Conservation (phyloP, 495 filamentous ascomycete genomes). For the Filosporella fistucella region DNA sequence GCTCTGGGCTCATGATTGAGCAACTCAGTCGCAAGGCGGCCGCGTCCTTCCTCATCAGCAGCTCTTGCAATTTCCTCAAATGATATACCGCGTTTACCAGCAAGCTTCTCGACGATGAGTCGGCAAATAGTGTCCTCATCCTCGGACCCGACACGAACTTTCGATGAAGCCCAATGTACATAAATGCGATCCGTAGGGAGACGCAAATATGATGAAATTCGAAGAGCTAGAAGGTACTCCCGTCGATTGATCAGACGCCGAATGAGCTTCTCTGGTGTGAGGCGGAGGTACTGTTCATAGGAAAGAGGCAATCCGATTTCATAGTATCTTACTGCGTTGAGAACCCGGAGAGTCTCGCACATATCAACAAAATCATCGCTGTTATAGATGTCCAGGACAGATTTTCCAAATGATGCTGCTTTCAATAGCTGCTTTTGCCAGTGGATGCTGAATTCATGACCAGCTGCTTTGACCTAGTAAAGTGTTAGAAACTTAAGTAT, state of each 20-base stretch:
- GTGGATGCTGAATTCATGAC: slow-evolving; percentile 80
- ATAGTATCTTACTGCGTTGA: slow-evolving; percentile 88
- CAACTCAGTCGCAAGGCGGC: slow-evolving; percentile 79
- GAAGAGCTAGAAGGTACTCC: slow-evolving; percentile 87
- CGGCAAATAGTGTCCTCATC: slow-evolving; percentile 87
- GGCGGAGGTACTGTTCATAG: slow-evolving; percentile 81
- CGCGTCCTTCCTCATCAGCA: slow-evolving; percentile 92
- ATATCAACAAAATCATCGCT: slow-evolving; percentile 98
- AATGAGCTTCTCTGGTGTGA: slow-evolving; percentile 84
- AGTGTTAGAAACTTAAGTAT: slow-evolving; percentile 4
- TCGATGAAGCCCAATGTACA: slow-evolving; percentile 93
- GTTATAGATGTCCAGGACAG: slow-evolving; percentile 91
- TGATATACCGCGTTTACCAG: slow-evolving; percentile 84
- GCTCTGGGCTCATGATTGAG: slow-evolving; percentile 91
- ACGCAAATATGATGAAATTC: slow-evolving; percentile 82
- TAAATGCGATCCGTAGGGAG: slow-evolving; percentile 88
- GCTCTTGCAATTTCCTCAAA: slow-evolving; percentile 91
- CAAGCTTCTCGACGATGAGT: slow-evolving; percentile 79
- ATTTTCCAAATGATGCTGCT: slow-evolving; percentile 95
- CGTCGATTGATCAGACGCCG: slow-evolving; percentile 80
- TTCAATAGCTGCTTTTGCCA: slow-evolving; percentile 96
- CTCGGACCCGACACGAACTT: slow-evolving; percentile 78
- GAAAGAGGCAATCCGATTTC: slow-evolving; percentile 88
- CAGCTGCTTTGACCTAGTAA: slow-evolving; percentile 66
- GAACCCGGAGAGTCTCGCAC: slow-evolving; percentile 88